phyloP scores from a whole-genome alignment of 352 stramenopile species.

The Globisporangium cederbergense region DNA sequence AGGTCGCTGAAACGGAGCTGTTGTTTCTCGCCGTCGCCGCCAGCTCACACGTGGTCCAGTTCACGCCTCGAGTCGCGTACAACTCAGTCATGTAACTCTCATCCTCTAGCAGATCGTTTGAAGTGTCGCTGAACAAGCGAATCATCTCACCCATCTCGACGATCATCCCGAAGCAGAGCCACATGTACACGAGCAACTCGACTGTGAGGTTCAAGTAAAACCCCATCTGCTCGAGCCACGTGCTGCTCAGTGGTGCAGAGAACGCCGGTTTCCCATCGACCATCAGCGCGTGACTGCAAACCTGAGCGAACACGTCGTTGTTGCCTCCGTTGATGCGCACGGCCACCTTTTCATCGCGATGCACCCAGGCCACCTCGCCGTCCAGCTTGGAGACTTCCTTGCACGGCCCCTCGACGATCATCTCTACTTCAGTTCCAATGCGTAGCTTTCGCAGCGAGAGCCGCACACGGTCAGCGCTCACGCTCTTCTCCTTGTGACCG shows the following conservation, averaged over 20 bases:
- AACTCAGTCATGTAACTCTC: constrained; percentile 28
- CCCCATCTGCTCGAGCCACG: constrained; percentile 51
- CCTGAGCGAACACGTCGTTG: constrained; percentile 66
- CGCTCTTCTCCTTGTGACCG: constrained; percentile 55
- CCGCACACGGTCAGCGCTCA: constrained; percentile 46
- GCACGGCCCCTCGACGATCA: constrained; percentile 68
- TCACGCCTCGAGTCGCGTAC: constrained; percentile 25
- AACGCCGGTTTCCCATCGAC: constrained; percentile 62
- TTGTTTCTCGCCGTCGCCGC: constrained; percentile 8
- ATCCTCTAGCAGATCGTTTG: constrained; percentile 28
- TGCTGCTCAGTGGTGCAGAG: constrained; percentile 57
- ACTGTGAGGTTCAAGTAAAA: constrained; percentile 50
- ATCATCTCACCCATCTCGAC: constrained; percentile 60
- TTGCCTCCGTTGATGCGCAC: constrained; percentile 58
- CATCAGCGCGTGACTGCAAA: constrained; percentile 62
- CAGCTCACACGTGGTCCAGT: constrained; percentile 24
- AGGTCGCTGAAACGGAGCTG: constrained; percentile 10
- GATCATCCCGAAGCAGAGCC: constrained; percentile 57
- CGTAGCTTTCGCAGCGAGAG: constrained; percentile 49
- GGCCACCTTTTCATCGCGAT: constrained; percentile 65
- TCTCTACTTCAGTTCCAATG: constrained; percentile 65
- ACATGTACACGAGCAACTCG: constrained; percentile 48
- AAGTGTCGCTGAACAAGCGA: constrained; percentile 25
- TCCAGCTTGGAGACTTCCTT: constrained; percentile 74
- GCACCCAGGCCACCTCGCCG: constrained; percentile 66